These are phyloP conservation scores for Hippophae tibetana DNA, from an alignment of 306 rosid genomes.

Conservation along the genomic window DNA sequence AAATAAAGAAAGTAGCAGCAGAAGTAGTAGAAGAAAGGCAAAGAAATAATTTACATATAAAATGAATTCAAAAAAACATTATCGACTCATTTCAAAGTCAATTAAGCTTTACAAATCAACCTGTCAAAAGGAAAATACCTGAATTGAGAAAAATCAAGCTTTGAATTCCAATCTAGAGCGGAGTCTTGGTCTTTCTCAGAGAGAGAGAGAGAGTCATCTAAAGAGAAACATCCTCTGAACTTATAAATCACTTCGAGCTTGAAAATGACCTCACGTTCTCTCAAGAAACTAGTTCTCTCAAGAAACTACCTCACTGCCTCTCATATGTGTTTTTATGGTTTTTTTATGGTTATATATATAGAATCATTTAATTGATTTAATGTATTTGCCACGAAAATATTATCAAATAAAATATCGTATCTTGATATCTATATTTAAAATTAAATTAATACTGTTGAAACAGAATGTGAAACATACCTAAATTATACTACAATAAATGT, in stretches of 20 bases:
- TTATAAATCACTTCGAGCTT: conserved; percentile 11
- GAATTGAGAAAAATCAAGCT: conserved; percentile 23
- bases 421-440: too few relatives aligned
- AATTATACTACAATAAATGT: too few relatives aligned
- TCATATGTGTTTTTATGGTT: neutral
- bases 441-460: too few relatives aligned
- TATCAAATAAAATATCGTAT: too few relatives aligned
- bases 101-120: conserved; percentile 2
- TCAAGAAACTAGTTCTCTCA: conserved; percentile 29
- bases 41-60: too few relatives aligned
- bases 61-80: too few relatives aligned
- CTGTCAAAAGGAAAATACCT: conserved; percentile 29
- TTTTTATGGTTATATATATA: too few relatives aligned
- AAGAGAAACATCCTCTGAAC: conserved; percentile 18
- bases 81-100: too few relatives aligned
- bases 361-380: neutral
- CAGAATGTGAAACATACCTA: too few relatives aligned
- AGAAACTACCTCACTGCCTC: conserved; percentile 40
- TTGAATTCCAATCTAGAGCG: conserved; percentile 14
- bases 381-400: neutral
- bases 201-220: neutral
- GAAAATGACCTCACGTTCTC: conserved; percentile 25
- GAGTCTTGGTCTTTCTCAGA: conserved; percentile 16
- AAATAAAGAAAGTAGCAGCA: too few relatives aligned
- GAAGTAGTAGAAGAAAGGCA: too few relatives aligned